Evolutionary conservation across 352 stramenopile species (phyloP).

Genomic region (Phytopythium cucurbitacearum): DNA sequence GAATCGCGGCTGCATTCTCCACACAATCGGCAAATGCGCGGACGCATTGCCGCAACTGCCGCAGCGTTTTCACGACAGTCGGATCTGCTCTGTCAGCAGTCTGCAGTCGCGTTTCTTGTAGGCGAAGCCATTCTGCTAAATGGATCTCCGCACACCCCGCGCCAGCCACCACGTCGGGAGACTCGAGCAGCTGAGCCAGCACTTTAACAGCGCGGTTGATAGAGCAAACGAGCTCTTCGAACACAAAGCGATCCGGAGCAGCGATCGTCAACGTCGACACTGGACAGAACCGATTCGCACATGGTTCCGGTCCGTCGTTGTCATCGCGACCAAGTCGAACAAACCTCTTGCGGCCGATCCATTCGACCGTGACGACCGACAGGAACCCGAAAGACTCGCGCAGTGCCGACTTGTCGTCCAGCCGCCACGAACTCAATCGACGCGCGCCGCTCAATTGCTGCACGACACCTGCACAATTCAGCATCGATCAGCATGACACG

Average conservation of each 20-base stretch:
- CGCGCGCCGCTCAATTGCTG: slow-evolving; percentile 45
- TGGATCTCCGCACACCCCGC: slow-evolving; percentile 50
- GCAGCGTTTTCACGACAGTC: slow-evolving; percentile 8
- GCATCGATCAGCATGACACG: background rate
- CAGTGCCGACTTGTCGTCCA: slow-evolving; percentile 10
- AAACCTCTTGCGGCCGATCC: slow-evolving; percentile 27
- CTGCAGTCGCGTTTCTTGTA: slow-evolving; percentile 7
- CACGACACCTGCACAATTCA: slow-evolving; percentile 25
- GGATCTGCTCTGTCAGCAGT: too few relatives aligned
- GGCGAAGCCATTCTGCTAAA: slow-evolving; percentile 29
- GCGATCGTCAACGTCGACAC: slow-evolving; percentile 40
- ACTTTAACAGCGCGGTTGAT: slow-evolving; percentile 35
- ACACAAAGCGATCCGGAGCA: slow-evolving; percentile 29
- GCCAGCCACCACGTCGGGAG: slow-evolving; percentile 34
- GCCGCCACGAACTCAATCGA: slow-evolving; percentile 41
- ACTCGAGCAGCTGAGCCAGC: slow-evolving; percentile 31
- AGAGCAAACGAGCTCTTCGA: slow-evolving; percentile 38
- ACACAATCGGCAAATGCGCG: slow-evolving; percentile 21
- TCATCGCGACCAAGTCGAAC: slow-evolving; percentile 24
- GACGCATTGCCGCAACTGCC: slow-evolving; percentile 26
- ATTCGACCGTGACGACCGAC: slow-evolving; percentile 29
- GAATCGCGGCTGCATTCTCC: slow-evolving; percentile 12
- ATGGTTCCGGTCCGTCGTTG: background rate
- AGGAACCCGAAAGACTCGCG: slow-evolving; percentile 31
- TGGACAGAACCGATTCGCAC: slow-evolving; percentile 10